Conservation (phyloP, 768 basidiomycete genomes). For the Cyclocybe aegerita region DNA sequence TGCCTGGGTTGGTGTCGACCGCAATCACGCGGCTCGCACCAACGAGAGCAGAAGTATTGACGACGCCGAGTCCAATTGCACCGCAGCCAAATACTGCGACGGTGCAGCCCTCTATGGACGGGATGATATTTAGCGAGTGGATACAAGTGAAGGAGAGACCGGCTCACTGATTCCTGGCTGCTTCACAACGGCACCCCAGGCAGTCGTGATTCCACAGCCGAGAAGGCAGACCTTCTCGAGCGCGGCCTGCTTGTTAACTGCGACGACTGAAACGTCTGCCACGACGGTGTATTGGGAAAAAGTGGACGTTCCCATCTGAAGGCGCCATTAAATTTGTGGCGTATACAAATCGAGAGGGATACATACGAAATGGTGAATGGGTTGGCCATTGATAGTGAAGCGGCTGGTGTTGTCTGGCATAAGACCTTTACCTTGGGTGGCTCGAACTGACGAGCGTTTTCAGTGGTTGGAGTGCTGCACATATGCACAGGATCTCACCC, state of each 20-base stretch:
- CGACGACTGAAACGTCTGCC: constrained; percentile 94
- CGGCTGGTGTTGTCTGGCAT: constrained; percentile 92
- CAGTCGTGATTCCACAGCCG: constrained; percentile 97
- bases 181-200: constrained; percentile 94
- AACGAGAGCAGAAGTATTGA: constrained; percentile 76
- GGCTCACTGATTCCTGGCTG: constrained; percentile 79
- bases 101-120: constrained; percentile 64
- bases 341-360: neutral
- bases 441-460: constrained; percentile 57
- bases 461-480: too few relatives aligned
- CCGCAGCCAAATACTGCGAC: constrained; percentile 97
- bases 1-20: constrained; percentile 83
- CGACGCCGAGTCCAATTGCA: constrained; percentile 92
- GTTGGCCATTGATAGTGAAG: constrained; percentile 87
- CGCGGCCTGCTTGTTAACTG: constrained; percentile 81
- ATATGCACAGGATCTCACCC: constrained; percentile 43
- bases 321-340: neutral
- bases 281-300: constrained; percentile 99
- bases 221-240: constrained; percentile 97
- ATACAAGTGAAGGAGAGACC: neutral
- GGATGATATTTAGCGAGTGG: constrained; percentile 2
- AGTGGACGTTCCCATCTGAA: constrained; percentile 96
- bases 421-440: constrained; percentile 90
- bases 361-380: constrained; percentile 88
- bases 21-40: constrained; percentile 90